Percentiles rank a stretch among this genome's conserved stretches.
These are phyloP conservation scores for Myotisia sp. DNA, from an alignment of 2,329 filamentous ascomycete species.

Conservation along the genomic window DNA sequence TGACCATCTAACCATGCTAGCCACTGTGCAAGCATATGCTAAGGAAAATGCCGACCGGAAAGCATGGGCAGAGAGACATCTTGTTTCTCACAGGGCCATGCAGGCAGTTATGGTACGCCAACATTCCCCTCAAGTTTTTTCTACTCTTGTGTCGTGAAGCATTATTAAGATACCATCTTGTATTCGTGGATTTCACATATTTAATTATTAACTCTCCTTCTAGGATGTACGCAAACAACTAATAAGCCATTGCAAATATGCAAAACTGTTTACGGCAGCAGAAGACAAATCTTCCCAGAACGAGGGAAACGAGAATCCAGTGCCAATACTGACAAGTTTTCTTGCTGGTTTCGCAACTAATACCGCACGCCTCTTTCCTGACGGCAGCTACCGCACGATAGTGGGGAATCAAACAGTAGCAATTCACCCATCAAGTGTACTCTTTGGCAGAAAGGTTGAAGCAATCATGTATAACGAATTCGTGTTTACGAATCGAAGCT, in stretches of 20 bases:
- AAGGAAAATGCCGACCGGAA: conserved; percentile 45
- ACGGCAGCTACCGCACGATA: conserved; percentile 48
- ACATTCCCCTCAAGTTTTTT: background rate
- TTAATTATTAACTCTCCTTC: no score
- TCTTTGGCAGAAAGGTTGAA: conserved; percentile 47
- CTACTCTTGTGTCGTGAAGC: background rate
- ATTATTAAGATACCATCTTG: background rate
- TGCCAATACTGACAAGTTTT: conserved; percentile 43
- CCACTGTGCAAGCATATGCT: conserved; percentile 46
- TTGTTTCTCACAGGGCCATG: conserved; percentile 51
- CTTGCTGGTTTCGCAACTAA: conserved; percentile 46
- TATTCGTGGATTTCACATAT: background rate
- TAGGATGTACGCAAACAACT: conserved; percentile 49
- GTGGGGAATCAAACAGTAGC: conserved; percentile 48
- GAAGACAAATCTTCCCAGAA: conserved; percentile 7
- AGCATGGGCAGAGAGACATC: conserved; percentile 44
- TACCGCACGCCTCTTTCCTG: conserved; percentile 44
- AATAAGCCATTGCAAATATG: conserved; percentile 39
- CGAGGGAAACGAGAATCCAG: conserved; percentile 24
- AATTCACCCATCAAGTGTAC: conserved; percentile 47
- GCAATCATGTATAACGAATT: conserved; percentile 53
- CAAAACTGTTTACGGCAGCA: conserved; percentile 28
- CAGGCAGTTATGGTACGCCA: conserved; percentile 43
- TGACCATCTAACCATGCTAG: conserved; percentile 49
- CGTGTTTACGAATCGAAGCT: conserved; percentile 50